phyloP scores from a whole-genome alignment of 345 rosid species.

The Aethionema arabicum region DNA sequence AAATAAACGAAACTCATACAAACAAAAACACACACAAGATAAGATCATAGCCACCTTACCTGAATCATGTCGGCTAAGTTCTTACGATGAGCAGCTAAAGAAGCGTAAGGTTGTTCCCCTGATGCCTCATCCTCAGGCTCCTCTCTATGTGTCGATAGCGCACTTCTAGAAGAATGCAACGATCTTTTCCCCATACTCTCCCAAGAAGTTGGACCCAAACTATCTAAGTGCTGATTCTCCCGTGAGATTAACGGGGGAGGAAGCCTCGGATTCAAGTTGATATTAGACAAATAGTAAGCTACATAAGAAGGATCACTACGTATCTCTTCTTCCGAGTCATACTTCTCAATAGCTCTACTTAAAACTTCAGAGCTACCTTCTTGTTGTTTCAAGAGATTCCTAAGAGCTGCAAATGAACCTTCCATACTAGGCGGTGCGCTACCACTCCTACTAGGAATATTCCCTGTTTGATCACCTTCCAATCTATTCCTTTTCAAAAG shows the following conservation, averaged over 20 bases:
- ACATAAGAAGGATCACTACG: conserved; percentile 81
- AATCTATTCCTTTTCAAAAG: conserved; percentile 64
- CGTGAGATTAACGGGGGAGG: conserved; percentile 87
- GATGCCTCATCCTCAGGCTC: conserved; percentile 82
- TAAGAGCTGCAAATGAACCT: conserved; percentile 85
- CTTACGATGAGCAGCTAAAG: conserved; percentile 63
- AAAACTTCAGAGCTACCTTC: conserved; percentile 61
- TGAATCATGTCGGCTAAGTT: conserved; percentile 89
- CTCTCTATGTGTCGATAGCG: conserved; percentile 72
- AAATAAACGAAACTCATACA: conserved; percentile 32
- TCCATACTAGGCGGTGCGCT: conserved; percentile 99
- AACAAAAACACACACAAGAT: too few species aligned
- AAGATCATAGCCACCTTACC: conserved; percentile 38
- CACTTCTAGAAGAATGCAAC: conserved; percentile 47
- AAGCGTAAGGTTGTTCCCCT: conserved; percentile 37
- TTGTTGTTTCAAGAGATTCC: conserved; percentile 64
- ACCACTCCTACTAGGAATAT: conserved; percentile 77
- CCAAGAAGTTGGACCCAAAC: conserved; percentile 47
- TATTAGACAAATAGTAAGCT: conserved; percentile 71
- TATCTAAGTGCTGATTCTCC: conserved; percentile 60
- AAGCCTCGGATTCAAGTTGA: conserved; percentile 90
- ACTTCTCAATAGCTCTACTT: conserved; percentile 50
- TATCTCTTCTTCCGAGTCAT: conserved; percentile 71
- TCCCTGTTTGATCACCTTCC: conserved; percentile 46
- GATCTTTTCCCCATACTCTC: conserved; percentile 51